Base-by-base conservation (phyloP, 371 early-diverging fungal species). In the Phascolomyces articulosus region DNA sequence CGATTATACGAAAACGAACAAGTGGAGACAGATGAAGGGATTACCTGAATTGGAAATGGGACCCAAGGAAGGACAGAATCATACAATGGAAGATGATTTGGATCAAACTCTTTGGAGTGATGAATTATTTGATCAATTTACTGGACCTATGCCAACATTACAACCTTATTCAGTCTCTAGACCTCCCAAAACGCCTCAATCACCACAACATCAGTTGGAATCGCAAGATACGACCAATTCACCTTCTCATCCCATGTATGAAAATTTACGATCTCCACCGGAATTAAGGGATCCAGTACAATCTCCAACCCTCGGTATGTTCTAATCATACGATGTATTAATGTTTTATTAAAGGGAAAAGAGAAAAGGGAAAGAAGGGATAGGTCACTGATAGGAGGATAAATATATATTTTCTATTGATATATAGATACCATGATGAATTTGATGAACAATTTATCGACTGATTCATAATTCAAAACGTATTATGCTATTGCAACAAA, bases 381-480 rank as follows among this genome's bases (percentile, higher is more conserved):
- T n/a, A n/a, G n/a, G n/a, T n/a, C n/a, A n/a, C n/a, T n/a, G n/a
- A n/a, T n/a, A n/a, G n/a, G n/a, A n/a, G n/a, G n/a, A n/a, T n/a
- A n/a, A n/a, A n/a, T n/a, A n/a, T n/a, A n/a, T n/a, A n/a, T n/a
- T n/a, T n/a, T n/a, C n/a, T n/a, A n/a, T n/a, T n/a, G n/a, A n/a
- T n/a, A 34, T 9, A 44, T 67, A 75, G 78, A 67, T 62, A 56
- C 67, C 21, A 79, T 79, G 75, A 72, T 79, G 79, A 71, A 73
- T 38, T 64, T 79, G 29, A 75, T 79, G 74, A 66, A 65, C 49
- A 69, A 74, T 16, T 59, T 75, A 11, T 70, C 73, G 31, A 79
- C 70, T 10, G 40, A 47, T 21, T 23, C 40, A 41, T 54, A 21
- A 58, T 55, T 16, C 15, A n/a, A n/a, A n/a, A 34, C 34, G 6